phyloP scores from a whole-genome alignment of 2,329 filamentous ascomycete genomes.

The Dendryphion nanum region DNA sequence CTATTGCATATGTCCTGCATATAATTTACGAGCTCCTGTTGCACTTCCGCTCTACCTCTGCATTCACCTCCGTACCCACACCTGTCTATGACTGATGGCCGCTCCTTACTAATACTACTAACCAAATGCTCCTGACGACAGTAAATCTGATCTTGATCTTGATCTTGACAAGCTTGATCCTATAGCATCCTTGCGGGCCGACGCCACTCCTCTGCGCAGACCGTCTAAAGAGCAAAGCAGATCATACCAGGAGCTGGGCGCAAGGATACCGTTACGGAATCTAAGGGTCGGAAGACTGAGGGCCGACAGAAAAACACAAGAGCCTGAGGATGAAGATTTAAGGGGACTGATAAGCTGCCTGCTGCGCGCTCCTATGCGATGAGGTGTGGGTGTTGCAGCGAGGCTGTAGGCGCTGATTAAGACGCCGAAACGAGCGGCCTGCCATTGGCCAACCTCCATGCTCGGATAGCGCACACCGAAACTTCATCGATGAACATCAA shows the following conservation, averaged over 20 bases:
- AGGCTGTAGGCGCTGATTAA: too few species aligned
- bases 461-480: too few species aligned
- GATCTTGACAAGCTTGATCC: slow-evolving; percentile 80
- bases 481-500: too few species aligned
- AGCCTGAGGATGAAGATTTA: slow-evolving; percentile 63
- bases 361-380: too few species aligned
- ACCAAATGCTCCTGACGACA: slow-evolving; percentile 60
- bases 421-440: too few species aligned
- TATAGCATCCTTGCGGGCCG: slow-evolving; percentile 24
- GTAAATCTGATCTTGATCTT: slow-evolving; percentile 73
- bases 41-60: too few species aligned
- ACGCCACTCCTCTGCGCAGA: slow-evolving; percentile 24
- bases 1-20: slow-evolving; percentile 12
- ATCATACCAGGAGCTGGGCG: slow-evolving; percentile 44
- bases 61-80: slow-evolving; percentile 5
- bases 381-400: too few species aligned
- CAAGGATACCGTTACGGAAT: slow-evolving; percentile 68
- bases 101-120: slow-evolving; percentile 46
- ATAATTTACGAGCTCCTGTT: slow-evolving; percentile 7
- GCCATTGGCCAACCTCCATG: too few species aligned
- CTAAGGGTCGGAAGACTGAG: slow-evolving; percentile 51
- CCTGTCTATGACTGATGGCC: slow-evolving; percentile 45
- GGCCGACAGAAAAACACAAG: slow-evolving; percentile 41
- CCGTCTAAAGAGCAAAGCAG: slow-evolving; percentile 29
- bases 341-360: slow-evolving; percentile 67